Base-by-base conservation (phyloP, 129 eudicot species). In the Rutidosis leptorrhynchoides region DNA sequence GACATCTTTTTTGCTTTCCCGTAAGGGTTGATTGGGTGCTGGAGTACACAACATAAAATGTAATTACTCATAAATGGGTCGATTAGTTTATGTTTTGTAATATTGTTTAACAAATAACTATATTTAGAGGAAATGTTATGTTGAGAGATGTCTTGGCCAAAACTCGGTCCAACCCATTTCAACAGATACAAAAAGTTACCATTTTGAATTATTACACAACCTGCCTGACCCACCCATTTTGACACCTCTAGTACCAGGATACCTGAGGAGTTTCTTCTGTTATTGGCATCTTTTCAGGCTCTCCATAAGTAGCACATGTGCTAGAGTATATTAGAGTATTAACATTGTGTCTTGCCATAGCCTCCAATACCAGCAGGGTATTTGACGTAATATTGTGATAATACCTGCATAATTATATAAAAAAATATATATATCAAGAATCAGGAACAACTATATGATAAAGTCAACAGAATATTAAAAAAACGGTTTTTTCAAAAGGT, bases 191-290 rank as follows among this genome's bases (percentile, higher is more conserved):
- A 14, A 19, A 46, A 49, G 19, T 49, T 6, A 49, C 37, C 62
- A 10, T 57, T 25, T 26, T 25, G 35, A 26, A 8, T 15, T 23
- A 24, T 55, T 55, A 15, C 63, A 37, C 21, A 58, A 27, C 22
- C 42, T n/a, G 15, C 42, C 64, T 6, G 2, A 59, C 43, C 43
- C 26, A 20, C 22, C 15, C 64, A 9, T 29, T 60, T 60, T 30
- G 43, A 4, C 27, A 29, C 24, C 22, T 35, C 68, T 24, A 53
- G n/a, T 6, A 60, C 54, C 43, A 51, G 53, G 51, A 65, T 78
- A 89, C 96, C 84, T 90, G 95, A 21, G 95, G 95, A 20, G 97
- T 90, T 80, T 80, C 89, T 83, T 90, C 97, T 19, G 92, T 90
- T 65, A 90, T 90, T 29, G 97, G 97, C 97, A 90, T 90, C 71